Base-by-base conservation (phyloP, 1,284 basidiomycete species). In the Irpex sp. region DNA sequence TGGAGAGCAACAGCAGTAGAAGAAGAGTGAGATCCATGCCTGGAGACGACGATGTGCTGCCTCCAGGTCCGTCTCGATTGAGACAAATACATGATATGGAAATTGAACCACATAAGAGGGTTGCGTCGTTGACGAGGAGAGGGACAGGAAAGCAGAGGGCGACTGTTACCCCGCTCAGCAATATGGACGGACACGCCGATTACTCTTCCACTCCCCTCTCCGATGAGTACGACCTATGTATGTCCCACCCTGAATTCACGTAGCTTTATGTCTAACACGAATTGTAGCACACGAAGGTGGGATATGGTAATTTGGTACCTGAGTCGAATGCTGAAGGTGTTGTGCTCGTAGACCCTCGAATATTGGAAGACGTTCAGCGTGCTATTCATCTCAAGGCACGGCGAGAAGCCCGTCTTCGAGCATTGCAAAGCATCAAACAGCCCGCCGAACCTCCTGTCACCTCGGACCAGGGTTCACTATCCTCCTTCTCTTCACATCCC, bases 151-250 rank as follows among this genome's bases (percentile, higher is more conserved):
- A 61, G 67, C 68, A 51, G 53, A 63, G 58, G 1, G 61, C 56
- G n/a, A 35, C 13, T 8, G 43, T 50, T 21, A 53, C 56, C n/a
- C 39, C 65, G 26, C 63, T 61, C 8, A 61, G 56, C 5, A 50
- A 57, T 31, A 64, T 64, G 37, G 70, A 65, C 4, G 49, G 61
- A 3, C 60, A 58, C 39, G 55, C 67, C 8, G 64, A 59, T 43
- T 63, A 60, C 9, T 61, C 67, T 15, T 64, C 69, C 0, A 74
- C 70, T 31, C 74, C 78, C 19, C 84, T 88, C 72, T 85, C 86
- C 0, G 85, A 91, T 66, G 89, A 91, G 72, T 91, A 89, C 70
- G 86, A 90, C 69, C 76, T 90, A 62, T 83, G 89, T 91, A 71
- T 77, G 87, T 81, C 31, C 33, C 36, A 62, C 67, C 39, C 60